phyloP scores from a whole-genome alignment of 257 asterid species.

The Salvia hispanica region DNA sequence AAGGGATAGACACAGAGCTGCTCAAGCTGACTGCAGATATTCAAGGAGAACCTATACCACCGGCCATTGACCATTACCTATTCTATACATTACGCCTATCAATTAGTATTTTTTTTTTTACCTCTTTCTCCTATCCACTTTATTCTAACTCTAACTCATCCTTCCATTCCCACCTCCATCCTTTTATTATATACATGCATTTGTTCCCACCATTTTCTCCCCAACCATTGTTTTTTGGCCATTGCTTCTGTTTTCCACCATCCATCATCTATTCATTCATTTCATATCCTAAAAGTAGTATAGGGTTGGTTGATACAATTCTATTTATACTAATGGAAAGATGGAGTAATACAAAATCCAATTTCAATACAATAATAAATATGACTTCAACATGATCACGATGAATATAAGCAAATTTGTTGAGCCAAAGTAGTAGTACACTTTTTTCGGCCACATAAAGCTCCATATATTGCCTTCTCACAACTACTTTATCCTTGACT shows the following conservation, averaged over 20 bases:
- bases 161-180: neutral
- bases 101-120: too few relatives aligned
- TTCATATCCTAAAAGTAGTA: neutral
- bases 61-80: slow-evolving; percentile 1
- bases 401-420: slow-evolving; percentile 81
- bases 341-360: too few relatives aligned
- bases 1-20: slow-evolving; percentile 29
- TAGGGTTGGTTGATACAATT: neutral
- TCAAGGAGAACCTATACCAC: slow-evolving; percentile 38
- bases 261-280: neutral
- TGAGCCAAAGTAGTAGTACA: slow-evolving; percentile 63
- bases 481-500: neutral
- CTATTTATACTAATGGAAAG: neutral
- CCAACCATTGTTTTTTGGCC: slow-evolving; percentile 2
- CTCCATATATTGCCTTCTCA: slow-evolving; percentile 68
- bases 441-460: slow-evolving; percentile 80
- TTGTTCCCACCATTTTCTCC: neutral
- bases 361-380: too few relatives aligned
- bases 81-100: slow-evolving; percentile 1
- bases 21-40: slow-evolving; percentile 32
- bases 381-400: slow-evolving; percentile 55
- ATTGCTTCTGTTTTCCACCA: neutral
- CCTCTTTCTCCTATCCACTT: neutral
- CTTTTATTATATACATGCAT: too few relatives aligned
- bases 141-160: too few relatives aligned